phyloP scores from a whole-genome alignment of 495 filamentous ascomycete genomes.

The Trypethelium eluteriae region DNA sequence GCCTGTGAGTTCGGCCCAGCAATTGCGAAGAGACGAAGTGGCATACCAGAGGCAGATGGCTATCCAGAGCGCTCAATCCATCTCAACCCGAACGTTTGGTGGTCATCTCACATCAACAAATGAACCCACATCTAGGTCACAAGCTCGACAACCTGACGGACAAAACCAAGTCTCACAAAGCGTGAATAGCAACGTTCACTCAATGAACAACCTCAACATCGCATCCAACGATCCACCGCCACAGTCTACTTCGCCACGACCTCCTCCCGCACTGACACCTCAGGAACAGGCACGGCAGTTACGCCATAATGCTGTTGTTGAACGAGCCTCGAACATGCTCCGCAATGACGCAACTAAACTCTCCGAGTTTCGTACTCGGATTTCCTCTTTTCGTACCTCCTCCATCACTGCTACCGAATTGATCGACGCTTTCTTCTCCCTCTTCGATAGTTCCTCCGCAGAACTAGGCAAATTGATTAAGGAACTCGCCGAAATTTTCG shows the following conservation, averaged over 20 bases:
- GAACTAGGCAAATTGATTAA: slow-evolving; percentile 85
- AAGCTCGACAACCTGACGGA: not conserved
- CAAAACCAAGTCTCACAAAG: not conserved
- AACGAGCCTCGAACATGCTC: slow-evolving; percentile 73
- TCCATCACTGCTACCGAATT: slow-evolving; percentile 62
- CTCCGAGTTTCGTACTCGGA: slow-evolving; percentile 61
- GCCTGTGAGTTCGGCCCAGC: slow-evolving; percentile 71
- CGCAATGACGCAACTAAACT: slow-evolving; percentile 66
- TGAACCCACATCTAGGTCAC: not conserved
- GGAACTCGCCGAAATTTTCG: slow-evolving; percentile 88
- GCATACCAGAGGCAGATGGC: slow-evolving; percentile 91
- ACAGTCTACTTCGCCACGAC: slow-evolving; percentile 16
- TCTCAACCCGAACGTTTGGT: slow-evolving; percentile 70
- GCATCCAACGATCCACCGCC: slow-evolving; percentile 8
- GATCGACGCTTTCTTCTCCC: slow-evolving; percentile 69
- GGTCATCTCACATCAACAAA: slow-evolving; percentile 61
- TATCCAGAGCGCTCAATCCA: slow-evolving; percentile 75
- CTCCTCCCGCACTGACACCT: slow-evolving; percentile 42
- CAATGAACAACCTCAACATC: not conserved
- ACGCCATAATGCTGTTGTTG: slow-evolving; percentile 71
- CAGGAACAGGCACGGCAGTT: slow-evolving; percentile 73
- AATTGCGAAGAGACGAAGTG: slow-evolving; percentile 75
- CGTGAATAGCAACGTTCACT: not conserved
- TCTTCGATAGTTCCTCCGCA: slow-evolving; percentile 70
- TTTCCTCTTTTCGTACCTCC: slow-evolving; percentile 66